Percentiles rank a stretch among this genome's conserved stretches.
phyloP scores from a whole-genome alignment of 257 asterid species.

The Nicotiana sylvestris region DNA sequence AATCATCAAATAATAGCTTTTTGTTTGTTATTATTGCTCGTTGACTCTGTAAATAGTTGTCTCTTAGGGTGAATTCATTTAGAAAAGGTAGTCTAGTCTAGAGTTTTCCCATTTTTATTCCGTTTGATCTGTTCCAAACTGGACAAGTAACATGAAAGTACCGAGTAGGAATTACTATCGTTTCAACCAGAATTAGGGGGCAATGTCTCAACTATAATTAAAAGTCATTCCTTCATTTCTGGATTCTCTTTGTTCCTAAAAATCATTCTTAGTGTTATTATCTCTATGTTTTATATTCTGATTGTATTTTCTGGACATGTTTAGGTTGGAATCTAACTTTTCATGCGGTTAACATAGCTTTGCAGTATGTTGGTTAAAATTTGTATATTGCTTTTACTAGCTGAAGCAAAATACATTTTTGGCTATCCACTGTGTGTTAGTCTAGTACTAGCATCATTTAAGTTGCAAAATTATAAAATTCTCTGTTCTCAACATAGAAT shows the following conservation, averaged over 20 bases:
- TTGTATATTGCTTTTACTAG: neutral
- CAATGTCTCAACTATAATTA: neutral
- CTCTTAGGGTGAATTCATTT: neutral
- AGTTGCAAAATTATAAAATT: neutral
- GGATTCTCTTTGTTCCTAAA: neutral
- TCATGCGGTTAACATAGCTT: neutral
- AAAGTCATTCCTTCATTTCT: neutral
- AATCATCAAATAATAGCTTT: neutral
- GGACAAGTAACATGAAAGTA: neutral
- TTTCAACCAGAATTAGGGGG: neutral
- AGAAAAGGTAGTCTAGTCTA: neutral
- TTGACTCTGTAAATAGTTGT: neutral
- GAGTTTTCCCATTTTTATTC: neutral
- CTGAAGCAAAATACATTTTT: neutral
- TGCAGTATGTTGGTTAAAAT: neutral
- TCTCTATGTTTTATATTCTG: neutral
- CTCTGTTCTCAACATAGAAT: slow-evolving; percentile 1
- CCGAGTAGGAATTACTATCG: neutral
- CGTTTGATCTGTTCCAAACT: neutral
- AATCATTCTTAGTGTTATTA: neutral
- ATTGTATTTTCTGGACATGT: neutral
- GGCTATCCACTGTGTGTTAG: neutral
- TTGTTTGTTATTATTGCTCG: neutral
- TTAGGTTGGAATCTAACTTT: neutral
- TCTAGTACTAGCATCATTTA: neutral